Evolutionary conservation across 306 rosid species (phyloP).

Genomic region (Trifolium pratense): DNA sequence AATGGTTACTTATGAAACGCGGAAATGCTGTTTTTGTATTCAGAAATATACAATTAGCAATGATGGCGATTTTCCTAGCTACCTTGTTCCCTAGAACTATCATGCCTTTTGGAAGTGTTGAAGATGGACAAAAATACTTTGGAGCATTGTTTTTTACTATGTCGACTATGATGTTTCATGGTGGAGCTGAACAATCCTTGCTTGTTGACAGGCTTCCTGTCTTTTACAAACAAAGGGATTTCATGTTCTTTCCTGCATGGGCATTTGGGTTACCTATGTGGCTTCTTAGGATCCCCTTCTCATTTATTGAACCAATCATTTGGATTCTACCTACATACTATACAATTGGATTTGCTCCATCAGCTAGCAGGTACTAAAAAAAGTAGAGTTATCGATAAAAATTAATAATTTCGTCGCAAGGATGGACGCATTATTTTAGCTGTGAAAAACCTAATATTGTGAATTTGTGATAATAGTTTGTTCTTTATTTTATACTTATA

Average conservation of each 20-base stretch:
- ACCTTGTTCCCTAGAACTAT: slow-evolving; percentile 68
- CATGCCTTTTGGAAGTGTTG: slow-evolving; percentile 59
- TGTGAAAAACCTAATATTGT: no score
- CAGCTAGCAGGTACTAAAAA: slow-evolving; percentile 60
- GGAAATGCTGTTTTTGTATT: slow-evolving; percentile 54
- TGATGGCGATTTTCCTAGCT: slow-evolving; percentile 52
- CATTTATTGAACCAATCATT: slow-evolving; percentile 65
- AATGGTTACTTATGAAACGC: slow-evolving; percentile 70
- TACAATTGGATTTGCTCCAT: slow-evolving; percentile 85
- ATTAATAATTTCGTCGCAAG: no score
- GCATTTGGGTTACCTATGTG: slow-evolving; percentile 72
- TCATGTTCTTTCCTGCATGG: slow-evolving; percentile 84
- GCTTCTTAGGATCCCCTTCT: slow-evolving; percentile 78
- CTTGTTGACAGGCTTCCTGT: slow-evolving; percentile 66
- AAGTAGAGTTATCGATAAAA: no score
- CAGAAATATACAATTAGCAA: slow-evolving; percentile 58
- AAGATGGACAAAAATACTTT: slow-evolving; percentile 59
- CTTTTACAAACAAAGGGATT: slow-evolving; percentile 76
- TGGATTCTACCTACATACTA: slow-evolving; percentile 76
- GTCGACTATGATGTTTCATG: slow-evolving; percentile 73
- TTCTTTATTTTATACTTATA: neutral
- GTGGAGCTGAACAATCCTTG: slow-evolving; percentile 61
- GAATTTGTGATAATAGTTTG: no score
- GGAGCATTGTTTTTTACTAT: slow-evolving; percentile 77
- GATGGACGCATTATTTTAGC: no score